phyloP scores from a whole-genome alignment of 139 green algal species.

The Picochlorum sp. region DNA sequence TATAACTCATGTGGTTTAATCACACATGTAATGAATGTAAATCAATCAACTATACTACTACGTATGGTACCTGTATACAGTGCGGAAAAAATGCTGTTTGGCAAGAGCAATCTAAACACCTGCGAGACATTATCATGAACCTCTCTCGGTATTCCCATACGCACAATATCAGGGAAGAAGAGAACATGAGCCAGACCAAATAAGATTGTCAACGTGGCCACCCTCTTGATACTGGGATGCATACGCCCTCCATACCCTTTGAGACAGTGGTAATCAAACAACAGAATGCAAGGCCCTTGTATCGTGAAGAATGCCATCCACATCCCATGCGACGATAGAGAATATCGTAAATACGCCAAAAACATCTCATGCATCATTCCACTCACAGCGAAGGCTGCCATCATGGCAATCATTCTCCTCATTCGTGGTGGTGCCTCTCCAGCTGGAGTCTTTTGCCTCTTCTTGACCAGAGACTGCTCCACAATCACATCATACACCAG shows the following conservation, averaged over 20 bases:
- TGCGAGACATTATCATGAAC: conserved; percentile 1
- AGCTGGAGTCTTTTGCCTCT: neutral
- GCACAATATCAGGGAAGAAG: conserved; percentile 11
- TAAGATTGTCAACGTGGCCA: neutral
- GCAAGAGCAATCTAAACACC: neutral
- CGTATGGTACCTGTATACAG: too few relatives aligned
- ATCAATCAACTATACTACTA: too few relatives aligned
- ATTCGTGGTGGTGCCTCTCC: too few relatives aligned
- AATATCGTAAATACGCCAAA: conserved; percentile 4
- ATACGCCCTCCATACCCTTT: too few relatives aligned
- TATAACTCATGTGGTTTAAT: too few relatives aligned
- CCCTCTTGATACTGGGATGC: too few relatives aligned
- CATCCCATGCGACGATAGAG: neutral
- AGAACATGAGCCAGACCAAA: neutral
- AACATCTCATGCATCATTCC: conserved; percentile 44
- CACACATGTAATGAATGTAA: too few relatives aligned
- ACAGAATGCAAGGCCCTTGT: conserved; percentile 8
- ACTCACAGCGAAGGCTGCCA: conserved; percentile 17
- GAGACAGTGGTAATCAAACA: neutral
- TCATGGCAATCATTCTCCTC: conserved; percentile 9
- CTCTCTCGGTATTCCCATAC: conserved; percentile 6
- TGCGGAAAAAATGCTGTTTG: too few relatives aligned
- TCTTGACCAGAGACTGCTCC: conserved; percentile 22
- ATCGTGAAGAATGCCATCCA: conserved; percentile 13
- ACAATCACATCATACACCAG: conserved; percentile 36